Conservation (phyloP, 2,329 filamentous ascomycete genomes). For the Drechslerella coelobrocha region DNA sequence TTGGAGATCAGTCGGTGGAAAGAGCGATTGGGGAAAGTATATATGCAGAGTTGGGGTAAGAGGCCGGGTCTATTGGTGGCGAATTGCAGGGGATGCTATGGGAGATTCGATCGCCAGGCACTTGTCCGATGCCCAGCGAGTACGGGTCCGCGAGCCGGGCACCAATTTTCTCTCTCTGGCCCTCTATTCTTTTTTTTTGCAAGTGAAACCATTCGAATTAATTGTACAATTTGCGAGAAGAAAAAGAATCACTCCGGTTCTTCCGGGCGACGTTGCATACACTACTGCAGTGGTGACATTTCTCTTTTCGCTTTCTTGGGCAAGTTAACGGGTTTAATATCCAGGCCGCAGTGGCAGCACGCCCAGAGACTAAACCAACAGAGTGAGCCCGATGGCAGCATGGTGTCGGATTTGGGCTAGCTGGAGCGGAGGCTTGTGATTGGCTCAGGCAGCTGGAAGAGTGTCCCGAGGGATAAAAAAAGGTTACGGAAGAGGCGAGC, state of each 20-base stretch:
- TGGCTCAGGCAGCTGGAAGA: constrained; percentile 34
- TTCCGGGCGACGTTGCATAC: no score
- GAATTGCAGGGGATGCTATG: constrained; percentile 10
- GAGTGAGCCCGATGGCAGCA: background rate
- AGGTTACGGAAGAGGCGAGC: background rate
- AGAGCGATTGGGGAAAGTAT: no score
- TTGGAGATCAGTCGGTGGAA: no score
- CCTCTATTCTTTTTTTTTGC: no score
- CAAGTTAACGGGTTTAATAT: no score
- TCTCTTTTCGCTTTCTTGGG: no score
- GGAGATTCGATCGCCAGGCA: constrained; percentile 35
- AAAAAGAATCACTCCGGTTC: background rate
- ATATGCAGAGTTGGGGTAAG: no score
- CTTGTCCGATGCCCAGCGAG: constrained; percentile 44
- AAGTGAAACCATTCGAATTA: no score
- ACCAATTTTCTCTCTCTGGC: no score
- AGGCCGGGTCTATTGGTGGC: no score
- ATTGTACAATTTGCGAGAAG: background rate
- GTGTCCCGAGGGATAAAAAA: constrained; percentile 23
- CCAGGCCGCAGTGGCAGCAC: no score
- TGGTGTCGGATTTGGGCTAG: background rate
- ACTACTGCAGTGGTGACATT: no score
- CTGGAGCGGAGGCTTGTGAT: constrained; percentile 3
- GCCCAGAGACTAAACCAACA: background rate
- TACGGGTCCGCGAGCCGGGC: background rate